Evolutionary conservation across 73 alveolate species (phyloP).

Genomic region (Symbiodinium pilosum): DNA sequence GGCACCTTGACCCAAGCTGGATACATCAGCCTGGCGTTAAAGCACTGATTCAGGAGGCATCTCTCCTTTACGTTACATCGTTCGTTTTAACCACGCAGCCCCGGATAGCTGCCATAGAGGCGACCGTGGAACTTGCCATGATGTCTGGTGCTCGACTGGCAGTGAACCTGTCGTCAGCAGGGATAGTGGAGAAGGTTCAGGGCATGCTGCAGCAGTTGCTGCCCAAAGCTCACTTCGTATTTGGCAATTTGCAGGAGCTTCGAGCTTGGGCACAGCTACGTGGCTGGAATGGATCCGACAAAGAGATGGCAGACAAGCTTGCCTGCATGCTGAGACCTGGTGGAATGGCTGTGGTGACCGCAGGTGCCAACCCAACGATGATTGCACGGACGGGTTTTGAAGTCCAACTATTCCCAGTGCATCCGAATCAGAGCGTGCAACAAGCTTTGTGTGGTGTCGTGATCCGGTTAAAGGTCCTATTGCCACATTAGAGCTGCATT

Average conservation of each 20-base stretch:
- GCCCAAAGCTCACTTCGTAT: conserved; percentile 37
- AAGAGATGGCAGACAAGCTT: background rate
- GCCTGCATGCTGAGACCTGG: conserved; percentile 41
- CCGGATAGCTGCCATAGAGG: conserved; percentile 46
- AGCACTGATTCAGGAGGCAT: conserved; percentile 46
- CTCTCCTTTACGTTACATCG: conserved; percentile 46
- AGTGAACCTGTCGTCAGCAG: conserved; percentile 68
- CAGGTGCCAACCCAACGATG: conserved; percentile 55
- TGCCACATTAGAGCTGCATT: background rate
- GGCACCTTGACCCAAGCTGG: conserved; percentile 17
- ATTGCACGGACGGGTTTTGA: conserved; percentile 16
- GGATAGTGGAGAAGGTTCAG: conserved; percentile 7
- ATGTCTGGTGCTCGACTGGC: conserved; percentile 8
- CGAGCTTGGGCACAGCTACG: conserved; percentile 2
- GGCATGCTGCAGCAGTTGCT: background rate
- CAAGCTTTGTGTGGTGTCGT: too few species aligned
- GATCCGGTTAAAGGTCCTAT: background rate
- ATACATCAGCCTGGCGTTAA: background rate
- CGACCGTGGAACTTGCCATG: conserved; percentile 12
- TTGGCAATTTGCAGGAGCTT: conserved; percentile 28
- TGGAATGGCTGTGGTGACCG: conserved; percentile 62
- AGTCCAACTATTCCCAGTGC: conserved; percentile 28
- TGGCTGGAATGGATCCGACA: conserved; percentile 33
- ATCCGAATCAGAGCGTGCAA: background rate
- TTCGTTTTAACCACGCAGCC: conserved; percentile 73